Base-by-base conservation (phyloP, 192 early-diverging fungal genomes). In the Coemansia javaensis region DNA sequence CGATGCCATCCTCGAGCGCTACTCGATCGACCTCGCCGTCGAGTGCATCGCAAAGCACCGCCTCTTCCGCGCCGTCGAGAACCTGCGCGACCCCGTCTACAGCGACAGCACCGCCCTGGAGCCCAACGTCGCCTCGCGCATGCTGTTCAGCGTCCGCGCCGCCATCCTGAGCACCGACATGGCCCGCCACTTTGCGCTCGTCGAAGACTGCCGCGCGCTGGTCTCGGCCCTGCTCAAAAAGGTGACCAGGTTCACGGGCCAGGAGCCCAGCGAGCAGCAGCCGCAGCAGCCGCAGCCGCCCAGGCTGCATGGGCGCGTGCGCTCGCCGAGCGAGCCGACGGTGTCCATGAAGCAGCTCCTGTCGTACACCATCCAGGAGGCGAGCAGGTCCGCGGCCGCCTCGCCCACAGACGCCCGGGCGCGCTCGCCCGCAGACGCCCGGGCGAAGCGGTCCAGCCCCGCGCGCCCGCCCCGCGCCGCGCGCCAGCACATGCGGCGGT, bases 91-190 rank as follows among this genome's bases (percentile, higher is more conserved):
- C 16, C 70, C 71, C 2, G 63, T 77, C 42, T 79, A 78, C 28
- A 66, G 58, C 41, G 62, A 66, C 39, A 65, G 65, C 27, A 81
- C 81, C 0, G 76, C 79, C 25, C 59, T 62, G 6, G 56, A 66
- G 32, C 35, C 50, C 15, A 60, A 66, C 28, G 52, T 75, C 20
- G 64, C 64, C 27, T 59, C 63, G 12, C 63, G 71, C 18, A 75
- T 75, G 65, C 56, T 63, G 23, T 55, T 42, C 34, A 63, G 65
- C 51, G 52, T 75, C 13, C 42, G 43, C 0, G 32, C 88, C 51
- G 85, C 82, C 32, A 91, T 97, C 47, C 75, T 97, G 31, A 81
- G 84, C 15, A 97, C 94, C 1, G 94, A 97, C 58, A 97, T 97
- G 94, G 69, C 79, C 2, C 81, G 85, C 9, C 94, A 97, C 59